phyloP scores from a whole-genome alignment of 1,139 yeast species.

The Magnusiomyces tetraspermus region DNA sequence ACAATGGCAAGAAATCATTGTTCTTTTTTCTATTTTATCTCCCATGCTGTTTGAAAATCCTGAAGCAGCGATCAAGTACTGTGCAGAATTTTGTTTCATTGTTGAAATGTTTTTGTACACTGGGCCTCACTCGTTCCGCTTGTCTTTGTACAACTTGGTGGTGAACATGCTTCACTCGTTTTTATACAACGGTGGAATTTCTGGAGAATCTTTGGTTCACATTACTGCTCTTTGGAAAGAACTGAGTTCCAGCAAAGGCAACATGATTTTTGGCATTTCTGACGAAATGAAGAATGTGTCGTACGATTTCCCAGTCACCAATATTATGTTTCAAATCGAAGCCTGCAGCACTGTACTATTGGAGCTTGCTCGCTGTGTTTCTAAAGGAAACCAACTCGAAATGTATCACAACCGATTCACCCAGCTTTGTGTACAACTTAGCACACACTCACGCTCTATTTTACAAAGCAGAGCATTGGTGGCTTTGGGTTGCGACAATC shows the following conservation, averaged over 20 bases:
- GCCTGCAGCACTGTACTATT: slow-evolving; percentile 54
- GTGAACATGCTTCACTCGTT: slow-evolving; percentile 68
- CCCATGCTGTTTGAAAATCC: slow-evolving; percentile 67
- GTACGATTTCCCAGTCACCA: slow-evolving; percentile 40
- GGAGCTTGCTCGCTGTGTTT: slow-evolving; percentile 48
- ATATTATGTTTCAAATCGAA: slow-evolving; percentile 51
- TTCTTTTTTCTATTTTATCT: slow-evolving; percentile 56
- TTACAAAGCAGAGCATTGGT: slow-evolving; percentile 66
- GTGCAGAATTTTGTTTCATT: slow-evolving; percentile 65
- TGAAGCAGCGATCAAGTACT: slow-evolving; percentile 51
- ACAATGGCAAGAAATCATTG: slow-evolving; percentile 63
- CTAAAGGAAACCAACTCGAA: slow-evolving; percentile 36
- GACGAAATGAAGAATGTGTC: slow-evolving; percentile 45
- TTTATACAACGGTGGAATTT: slow-evolving; percentile 20
- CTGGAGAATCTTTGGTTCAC: slow-evolving; percentile 7
- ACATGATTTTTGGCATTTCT: slow-evolving; percentile 69
- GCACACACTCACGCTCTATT: slow-evolving; percentile 47
- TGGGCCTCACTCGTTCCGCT: slow-evolving; percentile 60
- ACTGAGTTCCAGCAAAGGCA: slow-evolving; percentile 63
- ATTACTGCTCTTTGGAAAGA: slow-evolving; percentile 40
- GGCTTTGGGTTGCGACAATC: slow-evolving; percentile 61
- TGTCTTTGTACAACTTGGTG: slow-evolving; percentile 53
- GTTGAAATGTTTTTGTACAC: slow-evolving; percentile 65
- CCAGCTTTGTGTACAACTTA: slow-evolving; percentile 63
- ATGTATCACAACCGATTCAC: slow-evolving; percentile 49